A percentile compares a stretch with the other conserved stretches of the same genome.
Evolutionary conservation across 139 green algal genomes (phyloP).

Genomic region (Chlorella ohadii): DNA sequence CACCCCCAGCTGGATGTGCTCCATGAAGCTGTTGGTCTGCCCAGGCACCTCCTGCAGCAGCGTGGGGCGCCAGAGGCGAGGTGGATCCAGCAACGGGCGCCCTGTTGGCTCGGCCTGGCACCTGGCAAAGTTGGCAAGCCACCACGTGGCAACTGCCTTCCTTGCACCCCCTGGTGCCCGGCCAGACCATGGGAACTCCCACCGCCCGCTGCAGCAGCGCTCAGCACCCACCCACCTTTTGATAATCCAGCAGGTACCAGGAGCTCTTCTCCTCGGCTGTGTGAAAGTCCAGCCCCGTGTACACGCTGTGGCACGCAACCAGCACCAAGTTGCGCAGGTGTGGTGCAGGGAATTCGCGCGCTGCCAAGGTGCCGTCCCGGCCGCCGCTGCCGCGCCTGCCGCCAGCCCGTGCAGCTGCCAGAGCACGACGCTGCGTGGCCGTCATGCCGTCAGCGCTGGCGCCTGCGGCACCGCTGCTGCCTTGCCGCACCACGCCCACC

Average conservation of each 20-base stretch:
- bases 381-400: not conserved
- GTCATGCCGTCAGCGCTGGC: not conserved
- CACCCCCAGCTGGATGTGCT: slow-evolving; percentile 88
- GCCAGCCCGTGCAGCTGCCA: not conserved
- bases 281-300: slow-evolving; percentile 71
- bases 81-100: too few species aligned
- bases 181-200: too few species aligned
- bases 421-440: not conserved
- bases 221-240: slow-evolving; percentile 54
- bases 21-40: slow-evolving; percentile 81
- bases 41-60: slow-evolving; percentile 55
- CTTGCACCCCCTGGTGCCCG: too few species aligned
- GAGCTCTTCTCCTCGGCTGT: slow-evolving; percentile 52
- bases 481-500: not conserved
- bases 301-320: slow-evolving; percentile 84
- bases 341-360: slow-evolving; percentile 5
- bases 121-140: too few species aligned
- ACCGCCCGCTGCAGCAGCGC: not conserved
- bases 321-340: slow-evolving; percentile 30
- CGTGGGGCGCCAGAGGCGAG: not conserved
- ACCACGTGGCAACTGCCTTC: too few species aligned
- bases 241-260: slow-evolving; percentile 85
- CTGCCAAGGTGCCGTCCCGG: not conserved
- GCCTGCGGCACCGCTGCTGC: not conserved
- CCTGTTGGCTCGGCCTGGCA: too few species aligned